Base-by-base conservation (phyloP, 805 yeast species). In the Saturnispora saitoi region DNA sequence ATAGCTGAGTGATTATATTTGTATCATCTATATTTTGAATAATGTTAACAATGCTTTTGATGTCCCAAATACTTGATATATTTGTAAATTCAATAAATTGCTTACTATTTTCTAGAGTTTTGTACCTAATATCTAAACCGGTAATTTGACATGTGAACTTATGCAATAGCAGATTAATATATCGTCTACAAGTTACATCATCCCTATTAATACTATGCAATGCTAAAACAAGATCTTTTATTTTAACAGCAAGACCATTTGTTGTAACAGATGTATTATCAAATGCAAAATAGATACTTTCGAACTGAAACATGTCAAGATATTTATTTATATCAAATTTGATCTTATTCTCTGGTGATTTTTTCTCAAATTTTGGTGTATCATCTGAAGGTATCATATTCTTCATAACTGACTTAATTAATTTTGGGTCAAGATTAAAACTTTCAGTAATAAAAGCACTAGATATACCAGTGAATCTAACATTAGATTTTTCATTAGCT, bases 81-180 rank as follows among this genome's bases (percentile, higher is more conserved):
- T 54, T 56, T 9, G 52, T 34, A 37, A 56, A 56, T 32, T 54
- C 57, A 6, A 52, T 14, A 12, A 42, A 49, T 3, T 49, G 26
- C 30, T 22, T 48, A 6, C 51, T 39, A 12, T 42, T 14, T 30
- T 45, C 32, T 3, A 53, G 32, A 4, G 11, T 2, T 3, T 30
- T 11, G 4, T 47, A 30, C 22, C 12, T 20, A 12, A 54, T 31
- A 11, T 34, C 42, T 5, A 54, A 32, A 12, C 55, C 51, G 4
- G 56, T 44, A 1, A 54, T 14, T 15, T 51, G 51, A 2, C 49
- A 19, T 4, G 56, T 50, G 17, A 51, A 19, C 32, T 55, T 54
- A 30, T 45, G 48, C 14, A 55, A 19, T 10, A 43, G 14, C 7
- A 37, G 12, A 19, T 36, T 38, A 8, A 43, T 14, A 32, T 38